phyloP scores from a whole-genome alignment of 1,139 yeast species.

The Lodderomyces pseudojiufengensis region DNA sequence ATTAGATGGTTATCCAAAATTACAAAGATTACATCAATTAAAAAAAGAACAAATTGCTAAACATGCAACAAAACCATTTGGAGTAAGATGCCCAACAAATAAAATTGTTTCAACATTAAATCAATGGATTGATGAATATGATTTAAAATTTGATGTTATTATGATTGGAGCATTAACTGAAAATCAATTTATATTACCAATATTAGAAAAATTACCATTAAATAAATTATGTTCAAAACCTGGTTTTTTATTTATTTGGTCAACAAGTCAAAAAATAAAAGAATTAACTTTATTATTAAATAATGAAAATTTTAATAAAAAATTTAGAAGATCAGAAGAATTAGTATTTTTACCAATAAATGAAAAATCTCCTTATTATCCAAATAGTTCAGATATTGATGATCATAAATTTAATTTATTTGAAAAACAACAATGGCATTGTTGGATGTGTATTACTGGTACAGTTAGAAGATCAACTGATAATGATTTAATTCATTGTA shows the following conservation, averaged over 20 bases:
- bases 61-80: slow-evolving; percentile 62
- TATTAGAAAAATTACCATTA: slow-evolving; percentile 63
- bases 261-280: slow-evolving; percentile 66
- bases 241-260: slow-evolving; percentile 84
- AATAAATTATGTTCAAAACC: slow-evolving; percentile 76
- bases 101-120: slow-evolving; percentile 55
- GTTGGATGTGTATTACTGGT: slow-evolving; percentile 97
- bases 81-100: slow-evolving; percentile 51
- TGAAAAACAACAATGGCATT: slow-evolving; percentile 75
- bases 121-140: slow-evolving; percentile 55
- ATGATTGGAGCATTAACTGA: slow-evolving; percentile 87
- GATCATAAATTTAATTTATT: slow-evolving; percentile 21
- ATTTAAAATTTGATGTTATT: slow-evolving; percentile 76
- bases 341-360: slow-evolving; percentile 65
- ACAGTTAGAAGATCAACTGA: slow-evolving; percentile 86
- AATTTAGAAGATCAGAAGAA: slow-evolving; percentile 87
- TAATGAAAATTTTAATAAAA: slow-evolving; percentile 61
- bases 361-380: slow-evolving; percentile 58
- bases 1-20: slow-evolving; percentile 80
- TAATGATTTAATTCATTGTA: slow-evolving; percentile 82
- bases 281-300: slow-evolving; percentile 58
- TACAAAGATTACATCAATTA: slow-evolving; percentile 61
- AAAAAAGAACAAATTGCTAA: slow-evolving; percentile 48
- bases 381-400: slow-evolving; percentile 23
- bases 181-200: slow-evolving; percentile 60